phyloP scores from a whole-genome alignment of 345 rosid species.

The Aquilaria malaccensis region DNA sequence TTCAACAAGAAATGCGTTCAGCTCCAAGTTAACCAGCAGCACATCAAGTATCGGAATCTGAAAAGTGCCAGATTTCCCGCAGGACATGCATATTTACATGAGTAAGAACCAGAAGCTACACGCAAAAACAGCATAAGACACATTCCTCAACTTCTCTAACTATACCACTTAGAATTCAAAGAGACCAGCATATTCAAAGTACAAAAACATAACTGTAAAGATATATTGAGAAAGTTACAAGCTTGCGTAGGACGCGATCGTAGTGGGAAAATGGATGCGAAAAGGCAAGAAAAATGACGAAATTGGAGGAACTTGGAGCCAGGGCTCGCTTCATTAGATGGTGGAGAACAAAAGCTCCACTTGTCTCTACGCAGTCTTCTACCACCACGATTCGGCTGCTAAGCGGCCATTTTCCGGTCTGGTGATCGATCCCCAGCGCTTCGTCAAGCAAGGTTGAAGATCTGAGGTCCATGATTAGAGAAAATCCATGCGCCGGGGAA shows the following conservation, averaged over 20 bases:
- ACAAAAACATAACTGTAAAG: neutral
- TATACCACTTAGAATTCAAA: too few relatives aligned
- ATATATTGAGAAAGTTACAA: slow-evolving; percentile 28
- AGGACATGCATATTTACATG: too few relatives aligned
- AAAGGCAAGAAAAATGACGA: slow-evolving; percentile 65
- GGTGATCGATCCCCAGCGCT: slow-evolving; percentile 55
- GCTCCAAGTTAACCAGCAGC: too few relatives aligned
- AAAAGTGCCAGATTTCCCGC: too few relatives aligned
- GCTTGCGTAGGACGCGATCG: slow-evolving; percentile 72
- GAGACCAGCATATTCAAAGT: neutral
- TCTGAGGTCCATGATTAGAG: slow-evolving; percentile 29
- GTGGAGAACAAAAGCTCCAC: slow-evolving; percentile 73
- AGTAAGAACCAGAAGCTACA: too few relatives aligned
- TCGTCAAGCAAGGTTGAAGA: slow-evolving; percentile 51
- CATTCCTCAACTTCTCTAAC: too few relatives aligned
- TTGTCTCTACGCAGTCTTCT: slow-evolving; percentile 82
- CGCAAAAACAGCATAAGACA: too few relatives aligned
- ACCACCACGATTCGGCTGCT: slow-evolving; percentile 44
- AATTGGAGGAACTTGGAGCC: slow-evolving; percentile 34
- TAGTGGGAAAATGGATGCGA: slow-evolving; percentile 84
- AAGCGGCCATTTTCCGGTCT: slow-evolving; percentile 33
- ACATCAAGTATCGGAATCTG: too few relatives aligned
- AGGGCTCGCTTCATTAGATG: slow-evolving; percentile 72
- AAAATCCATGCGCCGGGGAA: neutral
- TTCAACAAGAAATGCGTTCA: too few relatives aligned